Percentiles rank a stretch among this genome's conserved stretches.
phyloP scores from a whole-genome alignment of 768 basidiomycete genomes.

The Nidularia pulvinata region DNA sequence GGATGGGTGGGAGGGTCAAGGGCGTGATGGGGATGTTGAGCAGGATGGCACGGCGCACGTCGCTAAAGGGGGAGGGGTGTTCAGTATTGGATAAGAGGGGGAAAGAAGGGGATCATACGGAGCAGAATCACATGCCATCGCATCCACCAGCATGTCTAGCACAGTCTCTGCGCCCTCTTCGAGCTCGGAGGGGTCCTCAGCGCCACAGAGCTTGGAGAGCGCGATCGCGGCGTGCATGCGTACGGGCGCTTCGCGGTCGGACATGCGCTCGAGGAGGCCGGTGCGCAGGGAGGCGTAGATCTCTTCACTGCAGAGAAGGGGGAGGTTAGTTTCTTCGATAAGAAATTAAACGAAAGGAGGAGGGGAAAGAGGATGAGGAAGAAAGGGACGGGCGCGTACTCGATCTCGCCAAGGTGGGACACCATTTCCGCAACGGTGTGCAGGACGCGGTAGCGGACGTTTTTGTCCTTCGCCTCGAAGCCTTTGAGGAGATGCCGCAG shows the following conservation, averaged over 20 bases:
- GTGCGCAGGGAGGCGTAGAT: conserved; percentile 62
- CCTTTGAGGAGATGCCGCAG: conserved; percentile 73
- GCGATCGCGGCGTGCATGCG: conserved; percentile 82
- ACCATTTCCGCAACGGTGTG: conserved; percentile 83
- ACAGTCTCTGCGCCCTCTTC: conserved; percentile 52
- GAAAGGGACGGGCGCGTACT: conserved; percentile 64
- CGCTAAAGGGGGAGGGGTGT: conserved; percentile 53
- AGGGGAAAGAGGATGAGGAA: too few relatives aligned
- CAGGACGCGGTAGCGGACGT: conserved; percentile 77
- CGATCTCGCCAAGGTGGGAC: conserved; percentile 78
- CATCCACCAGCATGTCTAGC: conserved; percentile 63
- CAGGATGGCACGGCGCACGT: conserved; percentile 83
- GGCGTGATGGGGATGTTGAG: conserved; percentile 64
- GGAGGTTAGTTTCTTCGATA: conserved; percentile 1
- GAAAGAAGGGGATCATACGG: too few relatives aligned
- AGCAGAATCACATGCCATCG: conserved; percentile 71
- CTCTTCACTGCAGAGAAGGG: conserved; percentile 59
- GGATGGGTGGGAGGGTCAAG: conserved; percentile 60
- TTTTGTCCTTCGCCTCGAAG: conserved; percentile 86
- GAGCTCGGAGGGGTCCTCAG: conserved; percentile 62
- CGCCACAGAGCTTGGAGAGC: conserved; percentile 72
- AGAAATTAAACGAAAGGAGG: too few relatives aligned
- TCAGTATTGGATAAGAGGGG: too few relatives aligned
- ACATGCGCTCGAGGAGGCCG: conserved; percentile 67
- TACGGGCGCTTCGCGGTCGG: conserved; percentile 78